These are phyloP conservation scores for Trichaptum fuscoviolaceum DNA, from an alignment of 768 basidiomycete genomes.

Conservation along the genomic window DNA sequence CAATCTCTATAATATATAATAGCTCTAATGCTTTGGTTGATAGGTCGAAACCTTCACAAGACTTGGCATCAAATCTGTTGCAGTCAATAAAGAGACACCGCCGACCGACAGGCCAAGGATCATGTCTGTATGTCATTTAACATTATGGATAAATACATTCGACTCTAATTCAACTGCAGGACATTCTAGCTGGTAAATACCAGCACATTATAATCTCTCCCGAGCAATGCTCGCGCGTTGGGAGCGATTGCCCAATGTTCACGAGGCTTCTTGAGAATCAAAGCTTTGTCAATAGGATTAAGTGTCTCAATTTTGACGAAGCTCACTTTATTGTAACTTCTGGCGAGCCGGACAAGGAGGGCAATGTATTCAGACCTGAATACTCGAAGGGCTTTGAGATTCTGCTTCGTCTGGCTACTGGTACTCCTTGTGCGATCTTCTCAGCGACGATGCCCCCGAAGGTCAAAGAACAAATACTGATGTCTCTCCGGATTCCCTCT, in stretches of 20 bases:
- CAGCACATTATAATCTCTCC: background rate
- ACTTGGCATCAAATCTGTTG: constrained; percentile 17
- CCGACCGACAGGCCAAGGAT: background rate
- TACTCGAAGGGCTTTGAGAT: constrained; percentile 1
- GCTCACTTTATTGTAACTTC: background rate
- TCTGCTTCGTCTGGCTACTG: background rate
- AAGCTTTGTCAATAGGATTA: background rate
- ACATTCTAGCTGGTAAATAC: background rate
- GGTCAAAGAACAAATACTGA: background rate
- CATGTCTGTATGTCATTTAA: background rate
- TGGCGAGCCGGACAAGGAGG: background rate
- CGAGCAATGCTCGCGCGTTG: background rate
- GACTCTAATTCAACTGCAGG: background rate
- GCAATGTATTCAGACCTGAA: background rate
- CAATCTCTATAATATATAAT: background rate
- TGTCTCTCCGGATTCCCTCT: background rate
- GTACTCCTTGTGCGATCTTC: background rate
- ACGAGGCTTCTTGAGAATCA: background rate
- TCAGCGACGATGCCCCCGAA: background rate
- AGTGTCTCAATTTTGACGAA: background rate
- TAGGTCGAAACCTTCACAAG: constrained; percentile 17
- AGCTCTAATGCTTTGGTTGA: background rate
- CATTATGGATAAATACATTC: background rate
- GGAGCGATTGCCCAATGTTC: background rate
- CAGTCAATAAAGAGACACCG: constrained; percentile 21